Conservation (phyloP, 225 moss, liverwort and hornwort species). For the Sphagnum tenellum region DNA sequence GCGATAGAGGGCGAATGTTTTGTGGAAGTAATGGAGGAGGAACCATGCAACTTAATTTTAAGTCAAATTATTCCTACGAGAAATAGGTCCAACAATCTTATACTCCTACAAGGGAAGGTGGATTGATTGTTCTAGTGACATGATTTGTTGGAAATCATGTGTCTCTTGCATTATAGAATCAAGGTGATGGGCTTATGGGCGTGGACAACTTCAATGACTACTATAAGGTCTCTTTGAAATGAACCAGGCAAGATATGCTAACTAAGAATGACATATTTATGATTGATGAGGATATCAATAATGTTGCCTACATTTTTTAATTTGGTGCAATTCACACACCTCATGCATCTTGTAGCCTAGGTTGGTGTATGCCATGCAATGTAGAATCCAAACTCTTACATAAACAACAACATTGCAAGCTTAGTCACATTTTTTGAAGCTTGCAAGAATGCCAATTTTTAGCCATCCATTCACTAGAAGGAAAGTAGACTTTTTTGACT, state of each 20-base stretch:
- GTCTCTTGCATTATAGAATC: conserved; percentile 46
- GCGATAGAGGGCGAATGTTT: conserved; percentile 19
- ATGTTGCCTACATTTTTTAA: conserved; percentile 42
- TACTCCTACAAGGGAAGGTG: conserved; percentile 35
- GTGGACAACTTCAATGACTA: conserved; percentile 53
- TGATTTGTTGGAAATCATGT: conserved; percentile 56
- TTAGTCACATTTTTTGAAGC: conserved; percentile 52
- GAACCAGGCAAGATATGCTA: conserved; percentile 50
- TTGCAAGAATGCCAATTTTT: conserved; percentile 46
- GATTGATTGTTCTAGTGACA: conserved; percentile 46
- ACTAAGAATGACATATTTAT: conserved; percentile 39
- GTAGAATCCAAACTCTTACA: conserved; percentile 52
- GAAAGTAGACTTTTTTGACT: too few relatives aligned
- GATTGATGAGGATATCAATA: conserved; percentile 53
- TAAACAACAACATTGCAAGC: conserved; percentile 50
- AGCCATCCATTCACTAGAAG: conserved; percentile 59
- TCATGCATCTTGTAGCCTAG: conserved; percentile 55
- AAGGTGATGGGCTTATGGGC: conserved; percentile 52
- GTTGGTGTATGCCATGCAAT: conserved; percentile 59
- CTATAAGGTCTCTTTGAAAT: conserved; percentile 53
- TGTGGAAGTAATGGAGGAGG: conserved; percentile 30
- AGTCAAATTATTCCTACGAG: conserved; percentile 46
- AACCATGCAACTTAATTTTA: conserved; percentile 30
- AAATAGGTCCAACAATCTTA: conserved; percentile 35
- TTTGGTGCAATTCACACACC: conserved; percentile 42